These are phyloP conservation scores for Venustampulla echinocandica DNA, from an alignment of 495 filamentous ascomycete genomes.

Conservation along the genomic window DNA sequence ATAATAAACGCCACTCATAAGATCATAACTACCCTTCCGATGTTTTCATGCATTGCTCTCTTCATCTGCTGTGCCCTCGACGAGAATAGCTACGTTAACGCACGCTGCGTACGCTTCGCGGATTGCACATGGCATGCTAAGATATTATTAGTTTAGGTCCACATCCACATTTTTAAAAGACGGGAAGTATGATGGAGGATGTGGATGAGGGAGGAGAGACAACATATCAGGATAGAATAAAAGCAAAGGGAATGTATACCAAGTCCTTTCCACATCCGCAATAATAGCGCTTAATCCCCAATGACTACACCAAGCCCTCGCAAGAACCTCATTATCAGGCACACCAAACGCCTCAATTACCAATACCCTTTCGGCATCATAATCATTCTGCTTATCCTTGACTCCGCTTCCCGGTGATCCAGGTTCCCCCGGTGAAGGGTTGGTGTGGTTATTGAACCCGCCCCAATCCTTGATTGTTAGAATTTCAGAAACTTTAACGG, in stretches of 20 bases:
- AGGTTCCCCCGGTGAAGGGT: conserved; percentile 13
- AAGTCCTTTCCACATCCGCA: conserved; percentile 57
- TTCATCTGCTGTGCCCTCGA: conserved; percentile 35
- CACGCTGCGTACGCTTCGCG: conserved; percentile 63
- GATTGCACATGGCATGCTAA: conserved; percentile 57
- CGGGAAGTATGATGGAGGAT: too few relatives aligned
- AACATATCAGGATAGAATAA: too few relatives aligned
- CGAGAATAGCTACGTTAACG: conserved; percentile 58
- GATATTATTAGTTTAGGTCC: conserved; percentile 4
- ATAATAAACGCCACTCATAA: too few relatives aligned
- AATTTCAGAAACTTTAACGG: conserved; percentile 48
- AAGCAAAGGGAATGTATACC: too few relatives aligned
- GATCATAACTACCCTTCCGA: too few relatives aligned
- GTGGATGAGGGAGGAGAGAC: too few relatives aligned
- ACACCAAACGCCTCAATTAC: conserved; percentile 64
- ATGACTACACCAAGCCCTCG: conserved; percentile 62
- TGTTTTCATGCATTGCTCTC: too few relatives aligned
- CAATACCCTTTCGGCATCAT: conserved; percentile 50
- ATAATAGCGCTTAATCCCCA: conserved; percentile 60
- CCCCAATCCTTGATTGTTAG: conserved; percentile 56
- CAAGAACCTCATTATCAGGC: conserved; percentile 63
- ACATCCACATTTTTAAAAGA: neutral
- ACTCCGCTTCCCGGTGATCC: conserved; percentile 12
- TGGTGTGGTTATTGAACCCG: conserved; percentile 6
- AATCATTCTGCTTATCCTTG: conserved; percentile 15